A percentile compares a stretch with the other conserved stretches of the same genome.
These are phyloP conservation scores for Syzygium syzygioides DNA, from an alignment of 441 rosid genomes.

Conservation along the genomic window DNA sequence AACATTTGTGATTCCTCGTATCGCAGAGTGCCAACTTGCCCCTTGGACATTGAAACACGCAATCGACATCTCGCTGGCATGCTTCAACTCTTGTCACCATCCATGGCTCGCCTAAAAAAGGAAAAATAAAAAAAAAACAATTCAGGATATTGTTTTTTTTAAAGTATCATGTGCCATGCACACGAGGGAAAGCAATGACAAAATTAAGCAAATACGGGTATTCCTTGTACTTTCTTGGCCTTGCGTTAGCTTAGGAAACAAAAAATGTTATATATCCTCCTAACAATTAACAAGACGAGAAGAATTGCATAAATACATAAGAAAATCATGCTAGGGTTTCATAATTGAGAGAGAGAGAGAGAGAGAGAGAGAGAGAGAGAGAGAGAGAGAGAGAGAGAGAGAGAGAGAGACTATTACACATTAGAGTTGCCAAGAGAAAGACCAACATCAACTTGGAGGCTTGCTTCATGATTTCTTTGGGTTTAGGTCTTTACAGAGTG, in stretches of 20 bases:
- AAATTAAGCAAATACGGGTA: no score
- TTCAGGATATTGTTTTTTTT: neutral
- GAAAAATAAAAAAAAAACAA: neutral
- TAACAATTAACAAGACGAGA: neutral
- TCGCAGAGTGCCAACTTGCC: neutral
- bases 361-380: neutral
- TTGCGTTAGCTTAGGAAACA: no score
- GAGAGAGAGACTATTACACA: neutral
- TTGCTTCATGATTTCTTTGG: neutral
- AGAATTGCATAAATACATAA: neutral
- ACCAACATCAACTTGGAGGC: neutral
- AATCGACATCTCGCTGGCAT: neutral
- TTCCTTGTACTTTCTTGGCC: no score
- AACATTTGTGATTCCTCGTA: neutral
- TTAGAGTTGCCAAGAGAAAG: neutral
- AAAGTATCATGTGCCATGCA: no score
- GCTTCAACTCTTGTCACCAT: neutral
- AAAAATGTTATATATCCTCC: no score
- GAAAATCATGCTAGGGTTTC: neutral
- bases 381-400: no score
- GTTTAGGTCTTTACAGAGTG: neutral
- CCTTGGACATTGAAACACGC: rapidly evolving
- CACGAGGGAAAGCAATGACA: no score
- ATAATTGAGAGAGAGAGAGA: neutral
- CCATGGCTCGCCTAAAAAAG: neutral